Evolutionary conservation across 345 rosid species (phyloP).

Genomic region (Excoecaria cochinchinensis): DNA sequence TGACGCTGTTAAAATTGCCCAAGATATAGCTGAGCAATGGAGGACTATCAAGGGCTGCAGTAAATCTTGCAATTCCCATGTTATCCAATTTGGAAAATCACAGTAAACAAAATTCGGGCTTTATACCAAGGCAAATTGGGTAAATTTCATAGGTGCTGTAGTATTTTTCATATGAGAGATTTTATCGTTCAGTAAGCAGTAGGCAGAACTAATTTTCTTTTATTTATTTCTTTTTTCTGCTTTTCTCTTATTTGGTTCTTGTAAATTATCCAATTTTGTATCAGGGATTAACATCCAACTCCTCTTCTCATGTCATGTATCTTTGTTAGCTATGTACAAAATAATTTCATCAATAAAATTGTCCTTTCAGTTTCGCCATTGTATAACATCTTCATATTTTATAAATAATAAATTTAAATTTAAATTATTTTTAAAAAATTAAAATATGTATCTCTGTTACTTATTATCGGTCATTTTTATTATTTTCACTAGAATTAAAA

Average conservation of each 20-base stretch:
- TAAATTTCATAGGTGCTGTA: conserved; percentile 1
- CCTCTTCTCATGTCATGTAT: conserved; percentile 7
- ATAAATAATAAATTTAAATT: too few species aligned
- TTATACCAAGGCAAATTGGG: background rate
- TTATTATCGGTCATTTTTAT: too few species aligned
- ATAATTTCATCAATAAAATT: conserved; percentile 20
- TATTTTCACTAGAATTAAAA: too few species aligned
- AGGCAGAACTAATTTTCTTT: conserved; percentile 2
- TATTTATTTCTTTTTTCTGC: background rate
- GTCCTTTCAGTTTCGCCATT: too few species aligned
- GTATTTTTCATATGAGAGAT: conserved; percentile 3
- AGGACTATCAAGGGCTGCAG: conserved; percentile 29
- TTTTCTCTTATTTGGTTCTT: conserved; percentile 5
- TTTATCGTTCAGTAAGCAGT: conserved; percentile 3
- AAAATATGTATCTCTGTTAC: too few species aligned
- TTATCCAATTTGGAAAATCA: conserved; percentile 33
- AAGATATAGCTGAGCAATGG: conserved; percentile 60
- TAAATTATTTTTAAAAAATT: too few species aligned
- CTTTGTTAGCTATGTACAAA: conserved; percentile 26
- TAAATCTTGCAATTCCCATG: conserved; percentile 39
- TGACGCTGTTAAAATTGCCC: conserved; percentile 73
- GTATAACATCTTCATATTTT: too few species aligned
- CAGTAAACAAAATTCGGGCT: background rate
- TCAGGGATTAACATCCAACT: conserved; percentile 14
- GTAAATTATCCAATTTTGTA: conserved; percentile 60